phyloP scores from a whole-genome alignment of 106 monocot genomes.

The Amphibolis antarctica region DNA sequence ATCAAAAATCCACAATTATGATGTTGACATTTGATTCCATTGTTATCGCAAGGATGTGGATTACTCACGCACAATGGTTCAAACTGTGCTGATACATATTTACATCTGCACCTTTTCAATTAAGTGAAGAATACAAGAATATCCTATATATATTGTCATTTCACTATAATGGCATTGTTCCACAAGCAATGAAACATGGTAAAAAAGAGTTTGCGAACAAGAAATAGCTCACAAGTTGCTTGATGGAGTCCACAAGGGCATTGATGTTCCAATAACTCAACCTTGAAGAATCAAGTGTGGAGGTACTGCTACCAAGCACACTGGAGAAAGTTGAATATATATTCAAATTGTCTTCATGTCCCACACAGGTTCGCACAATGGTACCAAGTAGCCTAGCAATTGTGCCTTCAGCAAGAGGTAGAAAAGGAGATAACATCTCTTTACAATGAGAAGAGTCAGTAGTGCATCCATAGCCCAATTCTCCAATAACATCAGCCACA shows the following conservation, averaged over 20 bases:
- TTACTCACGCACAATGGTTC: too few species aligned
- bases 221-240: constrained; percentile 54
- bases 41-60: too few species aligned
- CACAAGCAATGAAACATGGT: too few species aligned
- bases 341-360: constrained; percentile 53
- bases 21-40: too few species aligned
- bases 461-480: constrained; percentile 90
- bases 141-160: too few species aligned
- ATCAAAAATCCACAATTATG: too few species aligned
- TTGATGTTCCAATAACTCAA: constrained; percentile 71
- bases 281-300: constrained; percentile 35
- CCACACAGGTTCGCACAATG: constrained; percentile 36
- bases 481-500: constrained; percentile 67
- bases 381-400: constrained; percentile 70
- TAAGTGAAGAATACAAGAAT: too few species aligned
- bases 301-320: constrained; percentile 37
- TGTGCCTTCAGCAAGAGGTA: constrained; percentile 63
- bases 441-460: constrained; percentile 45
- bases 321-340: constrained; percentile 51
- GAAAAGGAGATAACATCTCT: constrained; percentile 68
- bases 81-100: too few species aligned
- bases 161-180: too few species aligned
- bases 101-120: too few species aligned
- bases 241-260: constrained; percentile 81
- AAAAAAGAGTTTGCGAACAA: background rate